Evolutionary conservation across 176 grass and related monocot genomes (phyloP).

Genomic region (Tillandsia fasciculata): DNA sequence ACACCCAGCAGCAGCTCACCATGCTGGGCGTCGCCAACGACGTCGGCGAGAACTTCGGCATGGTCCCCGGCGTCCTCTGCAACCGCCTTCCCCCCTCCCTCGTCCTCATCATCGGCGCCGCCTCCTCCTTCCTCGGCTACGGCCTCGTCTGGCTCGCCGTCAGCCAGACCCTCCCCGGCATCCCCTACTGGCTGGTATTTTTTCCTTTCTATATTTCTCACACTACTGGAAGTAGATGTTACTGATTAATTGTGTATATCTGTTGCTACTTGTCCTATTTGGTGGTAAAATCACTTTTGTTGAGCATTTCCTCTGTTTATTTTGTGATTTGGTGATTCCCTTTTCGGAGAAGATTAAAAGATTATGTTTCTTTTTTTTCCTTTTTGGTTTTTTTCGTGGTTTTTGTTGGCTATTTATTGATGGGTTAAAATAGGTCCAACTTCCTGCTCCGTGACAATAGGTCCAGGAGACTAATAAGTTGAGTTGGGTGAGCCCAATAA

Average conservation of each 20-base stretch:
- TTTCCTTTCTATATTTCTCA: neutral
- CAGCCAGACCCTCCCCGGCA: constrained; percentile 44
- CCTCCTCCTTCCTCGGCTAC: constrained; percentile 74
- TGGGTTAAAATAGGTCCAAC: no score
- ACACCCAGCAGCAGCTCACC: constrained; percentile 62
- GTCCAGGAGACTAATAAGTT: no score
- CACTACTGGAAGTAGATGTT: no score
- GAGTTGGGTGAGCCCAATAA: no score
- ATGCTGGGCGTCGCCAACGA: constrained; percentile 92
- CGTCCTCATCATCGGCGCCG: constrained; percentile 64
- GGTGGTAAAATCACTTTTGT: no score
- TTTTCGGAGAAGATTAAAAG: no score
- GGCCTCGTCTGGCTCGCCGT: constrained; percentile 76
- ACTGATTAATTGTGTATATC: no score
- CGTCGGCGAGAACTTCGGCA: constrained; percentile 77
- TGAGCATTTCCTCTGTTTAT: no score
- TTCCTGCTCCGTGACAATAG: no score
- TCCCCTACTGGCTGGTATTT: constrained; percentile 72
- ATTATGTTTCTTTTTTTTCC: neutral
- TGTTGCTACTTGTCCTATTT: no score
- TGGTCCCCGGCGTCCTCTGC: constrained; percentile 59
- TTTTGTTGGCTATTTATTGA: neutral
- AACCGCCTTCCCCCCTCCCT: constrained; percentile 65
- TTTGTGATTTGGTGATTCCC: no score
- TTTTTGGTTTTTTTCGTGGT: neutral